phyloP scores from a whole-genome alignment of 1,284 basidiomycete genomes.

The Lentinus polychrous region DNA sequence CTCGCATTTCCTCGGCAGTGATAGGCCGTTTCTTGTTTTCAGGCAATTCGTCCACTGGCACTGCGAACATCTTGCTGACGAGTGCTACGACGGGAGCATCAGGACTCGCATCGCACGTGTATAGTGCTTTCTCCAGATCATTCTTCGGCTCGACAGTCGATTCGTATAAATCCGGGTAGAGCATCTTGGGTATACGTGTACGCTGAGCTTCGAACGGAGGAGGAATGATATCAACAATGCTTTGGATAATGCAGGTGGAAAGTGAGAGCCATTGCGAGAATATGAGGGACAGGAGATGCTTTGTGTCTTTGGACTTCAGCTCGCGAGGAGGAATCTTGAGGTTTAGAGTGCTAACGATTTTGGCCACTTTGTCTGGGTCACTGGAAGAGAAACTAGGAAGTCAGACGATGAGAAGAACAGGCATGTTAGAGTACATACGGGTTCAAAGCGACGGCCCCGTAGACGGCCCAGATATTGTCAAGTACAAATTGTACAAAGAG shows the following conservation, averaged over 20 bases:
- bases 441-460: conserved; percentile 81
- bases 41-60: conserved; percentile 74
- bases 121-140: conserved; percentile 80
- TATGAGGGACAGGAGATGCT: conserved; percentile 78
- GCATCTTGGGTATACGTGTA: conserved; percentile 85
- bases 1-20: conserved; percentile 85
- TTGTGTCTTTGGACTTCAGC: conserved; percentile 86
- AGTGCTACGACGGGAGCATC: conserved; percentile 74
- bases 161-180: conserved; percentile 76
- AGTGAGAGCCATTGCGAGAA: conserved; percentile 97
- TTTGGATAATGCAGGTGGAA: conserved; percentile 89
- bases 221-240: conserved; percentile 89
- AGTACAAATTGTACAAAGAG: conserved; percentile 97
- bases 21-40: conserved; percentile 75
- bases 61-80: conserved; percentile 98
- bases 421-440: conserved; percentile 45
- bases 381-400: conserved; percentile 33
- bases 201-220: conserved; percentile 81
- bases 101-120: conserved; percentile 57
- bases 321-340: conserved; percentile 88
- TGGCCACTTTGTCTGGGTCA: conserved; percentile 82
- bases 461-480: conserved; percentile 97
- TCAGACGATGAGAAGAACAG: neutral
- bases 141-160: conserved; percentile 57
- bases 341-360: conserved; percentile 82